Evolutionary conservation across 805 yeast genomes (phyloP).

Genomic region (Candida bentonensis): DNA sequence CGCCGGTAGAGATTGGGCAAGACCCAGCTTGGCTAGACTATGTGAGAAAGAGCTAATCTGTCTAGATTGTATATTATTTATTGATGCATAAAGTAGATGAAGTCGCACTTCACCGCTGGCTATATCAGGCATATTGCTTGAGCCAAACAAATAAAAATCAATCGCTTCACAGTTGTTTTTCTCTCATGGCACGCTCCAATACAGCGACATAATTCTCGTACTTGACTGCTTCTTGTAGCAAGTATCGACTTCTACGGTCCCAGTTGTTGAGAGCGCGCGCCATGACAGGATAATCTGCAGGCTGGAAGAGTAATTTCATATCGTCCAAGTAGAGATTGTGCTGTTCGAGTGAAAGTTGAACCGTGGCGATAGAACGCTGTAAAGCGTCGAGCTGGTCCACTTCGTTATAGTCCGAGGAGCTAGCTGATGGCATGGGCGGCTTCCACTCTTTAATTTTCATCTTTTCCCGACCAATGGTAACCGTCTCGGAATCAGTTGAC

Average conservation of each 20-base stretch:
- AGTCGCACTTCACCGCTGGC: too few species aligned
- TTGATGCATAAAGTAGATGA: background rate
- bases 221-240: constrained; percentile 17
- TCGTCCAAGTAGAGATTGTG: constrained; percentile 30
- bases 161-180: too few species aligned
- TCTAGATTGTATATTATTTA: background rate
- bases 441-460: constrained; percentile 20
- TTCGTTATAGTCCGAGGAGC: constrained; percentile 16
- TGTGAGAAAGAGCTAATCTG: constrained; percentile 1
- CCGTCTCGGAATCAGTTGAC: constrained; percentile 5
- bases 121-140: too few species aligned
- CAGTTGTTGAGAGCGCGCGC: constrained; percentile 19
- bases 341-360: constrained; percentile 27
- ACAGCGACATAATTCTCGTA: constrained; percentile 14
- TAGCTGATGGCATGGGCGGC: constrained; percentile 19
- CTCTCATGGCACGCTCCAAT: constrained; percentile 1
- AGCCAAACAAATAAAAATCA: too few species aligned
- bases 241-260: constrained; percentile 19
- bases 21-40: constrained; percentile 16
- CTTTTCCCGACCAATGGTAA: constrained; percentile 14
- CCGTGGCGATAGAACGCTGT: constrained; percentile 24
- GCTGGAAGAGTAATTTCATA: constrained; percentile 22
- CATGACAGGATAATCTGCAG: constrained; percentile 12
- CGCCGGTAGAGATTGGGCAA: constrained; percentile 11
- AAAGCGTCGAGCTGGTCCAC: constrained; percentile 28